A percentile compares a stretch with the other conserved stretches of the same genome.
Evolutionary conservation across 1,284 basidiomycete species (phyloP).

Genomic region (Spongiforma sp.): DNA sequence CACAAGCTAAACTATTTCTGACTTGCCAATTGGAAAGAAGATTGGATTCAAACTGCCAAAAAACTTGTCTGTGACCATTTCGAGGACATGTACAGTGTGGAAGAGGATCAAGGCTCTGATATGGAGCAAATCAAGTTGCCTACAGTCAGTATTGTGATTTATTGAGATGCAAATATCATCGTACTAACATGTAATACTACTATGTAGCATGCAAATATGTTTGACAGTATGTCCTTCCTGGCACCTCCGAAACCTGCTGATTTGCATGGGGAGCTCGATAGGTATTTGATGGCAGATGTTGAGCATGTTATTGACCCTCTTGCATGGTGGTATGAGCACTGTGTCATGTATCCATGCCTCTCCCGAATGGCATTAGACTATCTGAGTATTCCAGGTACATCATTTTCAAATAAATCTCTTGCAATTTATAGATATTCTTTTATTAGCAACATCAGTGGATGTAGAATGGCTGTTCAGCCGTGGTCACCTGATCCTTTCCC

Average conservation of each 20-base stretch:
- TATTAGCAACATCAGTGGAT: neutral
- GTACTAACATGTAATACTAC: too few relatives aligned
- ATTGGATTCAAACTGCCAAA: neutral
- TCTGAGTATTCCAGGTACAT: too few relatives aligned
- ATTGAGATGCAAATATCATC: too few relatives aligned
- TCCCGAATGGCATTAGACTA: too few relatives aligned
- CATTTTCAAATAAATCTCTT: neutral
- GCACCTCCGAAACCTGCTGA: neutral
- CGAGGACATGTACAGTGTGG: neutral
- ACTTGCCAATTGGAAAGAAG: neutral
- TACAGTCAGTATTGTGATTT: neutral
- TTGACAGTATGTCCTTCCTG: neutral
- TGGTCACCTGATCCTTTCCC: neutral
- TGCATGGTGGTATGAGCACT: too few relatives aligned
- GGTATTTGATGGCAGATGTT: constrained; percentile 1
- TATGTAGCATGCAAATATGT: neutral
- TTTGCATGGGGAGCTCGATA: neutral
- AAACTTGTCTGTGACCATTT: neutral
- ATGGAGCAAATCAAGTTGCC: neutral
- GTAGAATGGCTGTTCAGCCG: neutral
- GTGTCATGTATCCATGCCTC: too few relatives aligned
- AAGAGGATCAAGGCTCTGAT: neutral
- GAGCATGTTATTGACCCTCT: neutral
- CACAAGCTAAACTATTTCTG: neutral
- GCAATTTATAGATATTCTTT: neutral